A percentile compares a stretch with the other conserved stretches of the same genome.
Evolutionary conservation across 176 grass and related monocot species (phyloP).

Genomic region (Triticum aestivum): IWGSC_CS_RefSeq_v2.1 NC_057806.1:451289125-451289624

Average conservation of each 20-base stretch:
- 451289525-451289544: not conserved
- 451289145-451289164: not conserved
- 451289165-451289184: not conserved
- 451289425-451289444: not conserved
- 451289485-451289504: not conserved
- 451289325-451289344: conserved; percentile 25
- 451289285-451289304: conserved; percentile 30
- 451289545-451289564: not conserved
- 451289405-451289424: not conserved
- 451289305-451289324: not conserved
- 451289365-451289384: not conserved
- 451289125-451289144: not conserved
- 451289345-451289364: not conserved
- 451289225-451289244: conserved; percentile 58
- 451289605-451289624: not conserved
- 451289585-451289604: not conserved
- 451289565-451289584: not conserved
- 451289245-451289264: conserved; percentile 62
- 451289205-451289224: conserved; percentile 62
- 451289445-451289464: not conserved
- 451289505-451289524: conserved; percentile 24
- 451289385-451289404: not conserved
- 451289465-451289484: not conserved
- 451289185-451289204: conserved; percentile 30
- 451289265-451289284: conserved; percentile 49